phyloP scores from a whole-genome alignment of 148 eudicot species.

The Heliosperma pusillum region DNA sequence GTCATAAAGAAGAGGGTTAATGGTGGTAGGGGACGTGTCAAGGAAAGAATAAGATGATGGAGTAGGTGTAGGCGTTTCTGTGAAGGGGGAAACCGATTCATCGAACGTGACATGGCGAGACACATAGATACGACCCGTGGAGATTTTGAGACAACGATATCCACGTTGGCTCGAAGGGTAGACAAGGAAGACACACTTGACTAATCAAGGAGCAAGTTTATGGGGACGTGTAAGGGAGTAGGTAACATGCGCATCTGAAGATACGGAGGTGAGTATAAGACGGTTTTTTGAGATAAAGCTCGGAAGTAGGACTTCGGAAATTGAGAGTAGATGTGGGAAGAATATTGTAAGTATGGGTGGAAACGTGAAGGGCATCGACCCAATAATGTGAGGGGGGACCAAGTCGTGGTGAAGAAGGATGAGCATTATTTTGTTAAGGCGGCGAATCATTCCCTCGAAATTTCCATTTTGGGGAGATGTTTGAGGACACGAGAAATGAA shows the following conservation, averaged over 20 bases:
- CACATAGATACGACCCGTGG: not conserved
- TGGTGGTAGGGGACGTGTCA: not conserved
- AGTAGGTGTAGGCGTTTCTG: not conserved
- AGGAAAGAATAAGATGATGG: not conserved
- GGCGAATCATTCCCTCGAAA: not conserved
- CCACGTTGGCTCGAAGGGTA: no score
- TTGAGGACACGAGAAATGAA: constrained; percentile 11
- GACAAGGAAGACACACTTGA: not conserved
- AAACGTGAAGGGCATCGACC: not conserved
- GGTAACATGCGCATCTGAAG: not conserved
- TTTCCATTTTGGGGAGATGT: constrained; percentile 5
- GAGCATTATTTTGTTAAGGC: not conserved
- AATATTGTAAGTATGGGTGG: not conserved
- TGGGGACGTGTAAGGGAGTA: not conserved
- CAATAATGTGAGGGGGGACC: not conserved
- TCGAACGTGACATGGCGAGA: not conserved
- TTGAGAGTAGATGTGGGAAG: not conserved
- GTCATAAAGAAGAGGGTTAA: not conserved
- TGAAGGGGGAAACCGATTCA: not conserved
- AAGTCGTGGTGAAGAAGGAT: not conserved
- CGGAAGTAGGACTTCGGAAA: not conserved
- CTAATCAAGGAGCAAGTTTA: not conserved
- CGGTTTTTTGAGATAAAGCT: not conserved
- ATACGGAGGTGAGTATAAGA: not conserved
- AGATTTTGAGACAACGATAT: no score